Conservation (phyloP, 257 asterid species). For the Lithospermum erythrorhizon region DNA sequence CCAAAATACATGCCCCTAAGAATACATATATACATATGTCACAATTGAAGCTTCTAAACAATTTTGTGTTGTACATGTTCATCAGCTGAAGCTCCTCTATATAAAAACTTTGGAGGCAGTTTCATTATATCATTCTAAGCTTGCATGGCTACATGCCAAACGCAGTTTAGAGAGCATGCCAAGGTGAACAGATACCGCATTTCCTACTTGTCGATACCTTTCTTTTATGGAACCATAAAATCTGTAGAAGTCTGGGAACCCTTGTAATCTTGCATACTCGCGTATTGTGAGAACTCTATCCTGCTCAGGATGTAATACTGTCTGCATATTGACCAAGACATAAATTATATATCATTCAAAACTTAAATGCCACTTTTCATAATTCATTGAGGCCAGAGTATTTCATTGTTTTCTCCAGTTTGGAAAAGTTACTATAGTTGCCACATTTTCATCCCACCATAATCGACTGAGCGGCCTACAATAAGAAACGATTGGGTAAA, state of each 20-base stretch:
- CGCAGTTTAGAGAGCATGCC: conserved; percentile 57
- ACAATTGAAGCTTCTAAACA: not conserved
- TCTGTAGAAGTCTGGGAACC: conserved; percentile 76
- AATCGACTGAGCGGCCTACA: conserved; percentile 56
- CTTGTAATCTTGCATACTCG: conserved; percentile 79
- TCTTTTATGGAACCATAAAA: conserved; percentile 54
- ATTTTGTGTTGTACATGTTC: conserved; percentile 11
- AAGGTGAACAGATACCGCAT: conserved; percentile 79
- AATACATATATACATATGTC: not conserved
- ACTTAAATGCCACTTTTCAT: not conserved
- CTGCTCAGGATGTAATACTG: conserved; percentile 78
- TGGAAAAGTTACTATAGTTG: conserved; percentile 69
- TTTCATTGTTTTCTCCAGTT: conserved; percentile 24
- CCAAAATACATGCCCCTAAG: not conserved
- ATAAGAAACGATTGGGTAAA: not conserved
- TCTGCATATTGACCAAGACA: conserved; percentile 13
- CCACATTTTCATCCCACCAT: conserved; percentile 95
- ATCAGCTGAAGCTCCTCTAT: conserved; percentile 17
- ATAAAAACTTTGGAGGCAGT: conserved; percentile 51
- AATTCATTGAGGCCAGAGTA: not conserved
- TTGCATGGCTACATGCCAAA: conserved; percentile 65
- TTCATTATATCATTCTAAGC: conserved; percentile 36
- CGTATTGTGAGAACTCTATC: conserved; percentile 64
- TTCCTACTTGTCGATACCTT: conserved; percentile 74
- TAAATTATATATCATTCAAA: not conserved